A percentile compares a stretch with the other conserved stretches of the same genome.
These are phyloP conservation scores for Chalciporus sphaerocephalus DNA, from an alignment of 768 basidiomycete genomes.

Conservation along the genomic window DNA sequence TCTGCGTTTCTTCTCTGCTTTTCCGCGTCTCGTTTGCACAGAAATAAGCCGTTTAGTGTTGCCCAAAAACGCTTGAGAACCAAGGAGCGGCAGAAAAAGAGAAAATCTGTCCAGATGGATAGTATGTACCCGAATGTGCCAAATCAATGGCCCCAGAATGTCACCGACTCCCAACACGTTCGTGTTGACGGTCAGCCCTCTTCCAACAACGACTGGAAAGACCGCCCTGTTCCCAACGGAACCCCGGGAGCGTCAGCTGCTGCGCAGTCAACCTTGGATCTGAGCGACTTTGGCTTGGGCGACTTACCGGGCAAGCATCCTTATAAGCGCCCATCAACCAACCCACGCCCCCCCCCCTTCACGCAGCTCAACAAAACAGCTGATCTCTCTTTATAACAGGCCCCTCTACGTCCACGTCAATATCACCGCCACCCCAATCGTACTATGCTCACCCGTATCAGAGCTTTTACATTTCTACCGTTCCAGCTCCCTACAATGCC, in stretches of 20 bases:
- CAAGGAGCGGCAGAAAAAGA: conserved; percentile 35
- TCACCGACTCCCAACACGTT: conserved; percentile 32
- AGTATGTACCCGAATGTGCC: conserved; percentile 46
- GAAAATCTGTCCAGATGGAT: conserved; percentile 39
- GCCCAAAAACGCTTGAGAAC: conserved; percentile 42
- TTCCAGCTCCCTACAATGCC: conserved; percentile 47
- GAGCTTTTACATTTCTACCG: conserved; percentile 38
- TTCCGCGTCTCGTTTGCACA: conserved; percentile 37
- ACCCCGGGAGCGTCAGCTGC: conserved; percentile 27
- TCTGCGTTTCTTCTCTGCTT: conserved; percentile 35
- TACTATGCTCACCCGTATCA: conserved; percentile 42
- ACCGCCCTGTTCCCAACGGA: conserved; percentile 25
- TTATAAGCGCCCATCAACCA: conserved; percentile 27
- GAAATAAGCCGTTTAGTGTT: conserved; percentile 45
- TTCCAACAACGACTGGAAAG: conserved; percentile 40
- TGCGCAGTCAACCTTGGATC: conserved; percentile 35
- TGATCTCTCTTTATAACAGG: conserved; percentile 21
- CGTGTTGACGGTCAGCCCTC: conserved; percentile 27
- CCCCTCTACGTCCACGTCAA: conserved; percentile 39
- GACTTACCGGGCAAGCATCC: conserved; percentile 42
- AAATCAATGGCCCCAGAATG: conserved; percentile 39
- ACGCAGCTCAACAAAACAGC: not conserved
- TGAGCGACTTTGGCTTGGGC: conserved; percentile 42
- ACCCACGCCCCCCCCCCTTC: not conserved
- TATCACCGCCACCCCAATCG: conserved; percentile 38